A percentile compares a stretch with the other conserved stretches of the same genome.
phyloP scores from a whole-genome alignment of 1,139 yeast genomes.

The Pichia sp. region DNA sequence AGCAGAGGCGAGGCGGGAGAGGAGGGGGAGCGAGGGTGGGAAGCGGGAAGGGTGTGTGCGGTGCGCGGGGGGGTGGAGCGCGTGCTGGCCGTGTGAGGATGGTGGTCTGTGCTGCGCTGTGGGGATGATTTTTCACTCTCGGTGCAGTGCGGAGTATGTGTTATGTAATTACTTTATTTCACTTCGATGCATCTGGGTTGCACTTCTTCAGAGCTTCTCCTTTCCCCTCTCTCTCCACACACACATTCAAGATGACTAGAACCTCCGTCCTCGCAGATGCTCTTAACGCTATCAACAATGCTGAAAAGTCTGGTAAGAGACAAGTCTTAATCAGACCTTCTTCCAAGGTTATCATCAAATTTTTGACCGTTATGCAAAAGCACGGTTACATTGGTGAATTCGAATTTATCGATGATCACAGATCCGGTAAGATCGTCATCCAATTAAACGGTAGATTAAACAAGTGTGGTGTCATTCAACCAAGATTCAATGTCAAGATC shows the following conservation, averaged over 20 bases:
- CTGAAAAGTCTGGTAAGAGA: constrained; percentile 99
- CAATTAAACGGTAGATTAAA: constrained; percentile 97
- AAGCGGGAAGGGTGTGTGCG: too few species aligned
- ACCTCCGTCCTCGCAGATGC: constrained; percentile 99
- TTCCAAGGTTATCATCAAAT: constrained; percentile 96
- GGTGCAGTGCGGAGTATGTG: too few species aligned
- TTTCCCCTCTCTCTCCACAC: background rate
- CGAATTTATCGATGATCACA: constrained; percentile 98
- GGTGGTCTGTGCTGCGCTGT: too few species aligned
- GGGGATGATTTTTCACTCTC: too few species aligned
- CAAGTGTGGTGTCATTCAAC: constrained; percentile 98
- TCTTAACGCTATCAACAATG: constrained; percentile 96
- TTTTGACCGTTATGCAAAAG: constrained; percentile 95
- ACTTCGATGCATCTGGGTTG: background rate
- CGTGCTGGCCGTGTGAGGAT: too few species aligned
- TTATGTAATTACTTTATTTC: too few species aligned
- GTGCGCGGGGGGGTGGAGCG: too few species aligned
- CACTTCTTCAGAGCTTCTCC: background rate
- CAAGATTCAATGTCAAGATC: constrained; percentile 94
- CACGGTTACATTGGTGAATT: constrained; percentile 99
- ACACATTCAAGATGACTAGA: constrained; percentile 71
- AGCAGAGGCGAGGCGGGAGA: too few species aligned
- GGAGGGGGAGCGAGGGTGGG: too few species aligned
- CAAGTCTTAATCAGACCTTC: constrained; percentile 99
- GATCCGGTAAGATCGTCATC: constrained; percentile 96